Base-by-base conservation (phyloP, 345 rosid genomes). In the Psidium friedrichsthalianum region DNA sequence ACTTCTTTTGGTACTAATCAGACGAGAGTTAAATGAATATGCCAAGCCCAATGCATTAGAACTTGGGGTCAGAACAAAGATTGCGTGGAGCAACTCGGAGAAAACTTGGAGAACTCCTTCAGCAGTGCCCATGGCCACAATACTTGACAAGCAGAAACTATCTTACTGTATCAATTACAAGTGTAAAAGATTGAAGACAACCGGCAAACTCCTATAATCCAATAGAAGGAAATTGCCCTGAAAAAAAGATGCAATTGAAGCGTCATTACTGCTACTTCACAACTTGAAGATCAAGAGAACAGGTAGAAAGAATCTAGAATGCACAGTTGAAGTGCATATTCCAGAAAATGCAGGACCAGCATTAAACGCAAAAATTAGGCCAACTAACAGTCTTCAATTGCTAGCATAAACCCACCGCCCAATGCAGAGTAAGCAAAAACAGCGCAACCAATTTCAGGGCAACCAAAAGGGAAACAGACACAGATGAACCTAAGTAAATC, bases 51-150 rank as follows among this genome's bases (percentile, higher is more conserved):
- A 85, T 87, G 82, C 54, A 88, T 87, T 69, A 80, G 81, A 81
- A 88, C 84, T 83, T 32, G 69, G 82, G 82, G 83, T 90, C 89
- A 85, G 88, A 85, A 82, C 88, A 78, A 53, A 88, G 87, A 87
- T 86, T 54, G 85, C 44, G 86, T 84, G 90, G 90, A 51, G 76
- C 89, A 88, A 90, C 85, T 88, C 88, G 16, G 90, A 87, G 16
- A 91, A 88, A 84, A 91, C 89, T 82, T 91, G 94, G 74, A 91
- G 90, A 85, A 90, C 92, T 85, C 88, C 91, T 88, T 92, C 93
- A 29, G 84, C 86, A 90, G 93, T 89, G 86, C 89, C 94, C 93
- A 93, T 90, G 80, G 58, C 40, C 80, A 42, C 44, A 56, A 29
- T 54, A 29, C 29, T 82, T 11, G 84, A 82, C 47, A 5, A 69